Base-by-base conservation (phyloP, 2,329 filamentous ascomycete genomes). In the Colletotrichum cereale region DNA sequence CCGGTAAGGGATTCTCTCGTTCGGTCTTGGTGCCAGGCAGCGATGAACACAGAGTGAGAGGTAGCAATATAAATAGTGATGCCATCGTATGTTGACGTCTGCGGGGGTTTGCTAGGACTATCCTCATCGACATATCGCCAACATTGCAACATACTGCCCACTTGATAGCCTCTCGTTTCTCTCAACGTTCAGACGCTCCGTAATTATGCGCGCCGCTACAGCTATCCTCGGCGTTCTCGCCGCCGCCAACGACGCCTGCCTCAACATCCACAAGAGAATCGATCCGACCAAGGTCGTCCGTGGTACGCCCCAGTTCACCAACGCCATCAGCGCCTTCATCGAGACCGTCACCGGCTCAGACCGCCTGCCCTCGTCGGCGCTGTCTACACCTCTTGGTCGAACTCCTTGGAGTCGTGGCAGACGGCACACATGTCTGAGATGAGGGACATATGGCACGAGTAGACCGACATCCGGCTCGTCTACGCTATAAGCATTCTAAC, bases 281-380 rank as follows among this genome's bases (percentile, higher is more conserved):
- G 58, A 62, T n/a, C 58, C 58, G 29, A 62, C 58, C 44, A 62
- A 62, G 44, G 29, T 62, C 44, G 48, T 62, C 58, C 58, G 44
- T 7, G 44, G 44, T 31, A 62, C 58, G 4, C 58, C 58, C 31
- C 44, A 62, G 44, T 62, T 44, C 21, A 62, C 58, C n/a, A 38
- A 24, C 58, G 58, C 58, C 16, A 1, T 50, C 58, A 5, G 11
- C 7, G 58, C 58, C 14, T 50, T 62, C 29, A 29, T 3, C 73
- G 5, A 66, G n/a, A 44, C 58, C 16, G 58, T 62, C 44, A 62
- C 58, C 1, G 58, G 47, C 58, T 62, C 58, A n/a, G n/a, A n/a
- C n/a, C n/a, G n/a, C n/a, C n/a, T n/a, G n/a, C n/a, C n/a, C n/a
- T n/a, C 14, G 14, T 62, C 26, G 47, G 31, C n/a, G 11, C 44